phyloP scores from a whole-genome alignment of 2,329 filamentous ascomycete species.

The Fonsecaea multimorphosa region DNA sequence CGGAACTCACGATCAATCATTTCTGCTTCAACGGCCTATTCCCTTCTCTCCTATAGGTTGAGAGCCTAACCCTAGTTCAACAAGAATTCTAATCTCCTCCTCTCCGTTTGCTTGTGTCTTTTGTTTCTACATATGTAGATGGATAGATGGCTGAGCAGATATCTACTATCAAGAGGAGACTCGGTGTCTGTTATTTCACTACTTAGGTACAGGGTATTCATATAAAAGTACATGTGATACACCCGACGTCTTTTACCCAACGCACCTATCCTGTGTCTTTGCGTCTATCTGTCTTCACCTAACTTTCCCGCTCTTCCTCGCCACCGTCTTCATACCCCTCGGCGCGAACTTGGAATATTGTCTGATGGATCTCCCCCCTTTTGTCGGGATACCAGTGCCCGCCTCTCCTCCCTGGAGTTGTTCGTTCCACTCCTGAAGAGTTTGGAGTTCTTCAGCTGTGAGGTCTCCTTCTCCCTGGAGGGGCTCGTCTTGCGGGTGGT shows the following conservation, averaged over 20 bases:
- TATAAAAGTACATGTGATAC: not conserved
- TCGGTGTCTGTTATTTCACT: not conserved
- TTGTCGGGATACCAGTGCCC: not conserved
- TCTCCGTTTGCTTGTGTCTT: no score
- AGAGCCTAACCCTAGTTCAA: no score
- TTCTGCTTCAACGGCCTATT: no score
- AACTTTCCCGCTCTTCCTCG: conserved; percentile 15
- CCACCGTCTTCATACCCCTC: conserved; percentile 5
- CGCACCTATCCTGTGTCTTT: not conserved
- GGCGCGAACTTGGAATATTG: conserved; percentile 22
- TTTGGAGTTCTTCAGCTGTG: conserved; percentile 38
- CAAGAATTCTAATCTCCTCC: no score
- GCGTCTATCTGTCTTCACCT: not conserved
- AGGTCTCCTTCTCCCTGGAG: conserved; percentile 32
- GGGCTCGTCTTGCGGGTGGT: no score
- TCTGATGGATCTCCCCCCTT: conserved; percentile 1
- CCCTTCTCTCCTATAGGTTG: no score
- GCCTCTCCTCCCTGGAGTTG: not conserved
- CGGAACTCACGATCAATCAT: no score
- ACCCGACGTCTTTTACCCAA: no score
- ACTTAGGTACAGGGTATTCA: not conserved
- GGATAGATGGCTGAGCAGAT: not conserved
- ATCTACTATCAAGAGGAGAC: not conserved
- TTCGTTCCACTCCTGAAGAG: conserved; percentile 11
- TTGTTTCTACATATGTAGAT: not conserved